Percentiles rank a stretch among this genome's conserved stretches.
Evolutionary conservation across 306 rosid genomes (phyloP).

Genomic region (Begonia masoniana): DNA sequence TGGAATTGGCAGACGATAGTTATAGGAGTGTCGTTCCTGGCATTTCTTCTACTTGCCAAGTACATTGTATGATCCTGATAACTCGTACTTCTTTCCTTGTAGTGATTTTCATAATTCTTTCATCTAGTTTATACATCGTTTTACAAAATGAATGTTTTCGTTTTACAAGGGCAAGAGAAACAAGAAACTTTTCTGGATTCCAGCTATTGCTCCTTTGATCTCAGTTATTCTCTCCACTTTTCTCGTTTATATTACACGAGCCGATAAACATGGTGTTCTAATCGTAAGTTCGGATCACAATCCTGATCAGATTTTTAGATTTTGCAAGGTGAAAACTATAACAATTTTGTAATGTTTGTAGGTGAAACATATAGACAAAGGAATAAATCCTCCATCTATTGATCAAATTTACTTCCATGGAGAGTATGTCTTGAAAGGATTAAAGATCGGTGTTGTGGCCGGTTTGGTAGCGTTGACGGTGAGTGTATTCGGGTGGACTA

Average conservation of each 20-base stretch:
- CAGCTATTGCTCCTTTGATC: slow-evolving; percentile 74
- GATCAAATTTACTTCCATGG: slow-evolving; percentile 50
- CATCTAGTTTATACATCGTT: no score
- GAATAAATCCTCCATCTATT: slow-evolving; percentile 59
- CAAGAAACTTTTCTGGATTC: slow-evolving; percentile 60
- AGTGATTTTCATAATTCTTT: no score
- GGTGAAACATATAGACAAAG: slow-evolving; percentile 40
- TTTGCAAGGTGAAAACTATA: not conserved
- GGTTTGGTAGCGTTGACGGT: slow-evolving; percentile 77
- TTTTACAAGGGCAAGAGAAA: slow-evolving; percentile 46
- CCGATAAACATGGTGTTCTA: slow-evolving; percentile 52
- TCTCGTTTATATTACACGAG: slow-evolving; percentile 54
- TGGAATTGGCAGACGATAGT: slow-evolving; percentile 84
- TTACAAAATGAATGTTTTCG: not conserved
- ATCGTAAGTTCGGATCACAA: slow-evolving; percentile 34
- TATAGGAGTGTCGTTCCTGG: slow-evolving; percentile 55
- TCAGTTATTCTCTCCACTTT: slow-evolving; percentile 62
- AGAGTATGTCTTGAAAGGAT: slow-evolving; percentile 31
- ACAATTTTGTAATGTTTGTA: slow-evolving; percentile 14
- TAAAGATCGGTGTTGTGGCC: slow-evolving; percentile 47
- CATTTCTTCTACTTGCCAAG: slow-evolving; percentile 46
- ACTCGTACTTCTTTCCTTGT: no score
- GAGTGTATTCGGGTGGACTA: slow-evolving; percentile 8
- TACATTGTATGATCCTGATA: slow-evolving; percentile 31
- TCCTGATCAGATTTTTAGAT: not conserved